Evolutionary conservation across 257 asterid species (phyloP).

Genomic region (Solanum ahanhuiri): DNA sequence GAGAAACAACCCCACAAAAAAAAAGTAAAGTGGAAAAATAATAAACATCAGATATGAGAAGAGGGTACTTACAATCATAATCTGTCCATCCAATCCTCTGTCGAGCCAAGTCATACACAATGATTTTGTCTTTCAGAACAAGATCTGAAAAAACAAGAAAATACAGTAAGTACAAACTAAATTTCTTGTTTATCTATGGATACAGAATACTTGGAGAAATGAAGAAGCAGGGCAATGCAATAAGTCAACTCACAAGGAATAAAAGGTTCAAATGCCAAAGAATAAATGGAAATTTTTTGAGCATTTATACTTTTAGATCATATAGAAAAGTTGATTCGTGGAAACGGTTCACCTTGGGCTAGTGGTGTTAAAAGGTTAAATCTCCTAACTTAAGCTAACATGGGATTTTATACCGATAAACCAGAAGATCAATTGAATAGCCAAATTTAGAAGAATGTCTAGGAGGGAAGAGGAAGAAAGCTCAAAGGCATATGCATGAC

Average conservation of each 20-base stretch:
- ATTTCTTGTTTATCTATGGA: not conserved
- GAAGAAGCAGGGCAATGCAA: not conserved
- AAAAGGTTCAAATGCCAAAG: not conserved
- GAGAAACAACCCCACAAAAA: not conserved
- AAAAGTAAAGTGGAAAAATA: not conserved
- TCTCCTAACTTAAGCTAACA: not conserved
- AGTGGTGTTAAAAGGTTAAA: not conserved
- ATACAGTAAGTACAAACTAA: not conserved
- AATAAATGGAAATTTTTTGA: not conserved
- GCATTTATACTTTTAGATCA: not conserved
- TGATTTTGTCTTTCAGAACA: constrained; percentile 51
- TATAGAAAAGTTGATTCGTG: not conserved
- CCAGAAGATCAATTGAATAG: not conserved
- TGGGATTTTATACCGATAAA: no score
- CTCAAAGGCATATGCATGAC: not conserved
- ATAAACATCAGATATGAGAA: not conserved
- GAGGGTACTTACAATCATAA: constrained; percentile 36
- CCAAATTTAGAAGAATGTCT: not conserved
- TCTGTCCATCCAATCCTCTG: constrained; percentile 63
- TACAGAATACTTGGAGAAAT: not conserved
- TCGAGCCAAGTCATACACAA: constrained; percentile 47
- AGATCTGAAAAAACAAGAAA: constrained; percentile 37
- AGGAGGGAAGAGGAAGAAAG: not conserved
- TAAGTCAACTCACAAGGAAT: not conserved
- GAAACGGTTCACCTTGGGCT: not conserved